Evolutionary conservation across 2,329 filamentous ascomycete species (phyloP).

Genomic region (Monilinia polystroma): DNA sequence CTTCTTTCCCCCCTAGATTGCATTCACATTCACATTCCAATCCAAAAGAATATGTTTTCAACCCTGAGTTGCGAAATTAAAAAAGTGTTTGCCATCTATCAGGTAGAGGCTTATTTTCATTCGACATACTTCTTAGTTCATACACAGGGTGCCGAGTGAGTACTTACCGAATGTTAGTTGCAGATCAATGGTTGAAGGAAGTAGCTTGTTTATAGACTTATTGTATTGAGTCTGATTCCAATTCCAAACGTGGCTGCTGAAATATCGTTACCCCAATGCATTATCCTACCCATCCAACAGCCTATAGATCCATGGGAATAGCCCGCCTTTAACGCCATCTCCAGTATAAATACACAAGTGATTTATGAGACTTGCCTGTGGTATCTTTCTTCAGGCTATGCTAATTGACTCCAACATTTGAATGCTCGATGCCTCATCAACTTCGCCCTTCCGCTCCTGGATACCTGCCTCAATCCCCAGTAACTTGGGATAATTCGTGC

Average conservation of each 20-base stretch:
- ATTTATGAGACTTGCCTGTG: no score
- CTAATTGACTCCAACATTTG: conserved; percentile 32
- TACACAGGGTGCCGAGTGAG: neutral
- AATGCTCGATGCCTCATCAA: conserved; percentile 35
- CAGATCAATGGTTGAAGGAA: neutral
- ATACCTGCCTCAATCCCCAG: conserved; percentile 29
- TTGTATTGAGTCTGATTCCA: neutral
- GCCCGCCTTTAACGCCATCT: neutral
- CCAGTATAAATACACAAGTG: neutral
- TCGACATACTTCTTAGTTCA: no score
- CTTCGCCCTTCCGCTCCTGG: conserved; percentile 22
- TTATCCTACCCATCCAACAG: neutral
- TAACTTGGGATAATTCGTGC: conserved; percentile 30
- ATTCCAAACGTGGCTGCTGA: neutral
- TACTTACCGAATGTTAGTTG: neutral
- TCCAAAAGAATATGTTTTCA: no score
- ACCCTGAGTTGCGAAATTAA: no score
- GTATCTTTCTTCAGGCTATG: conserved; percentile 22
- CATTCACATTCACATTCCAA: no score
- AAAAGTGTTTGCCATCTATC: no score
- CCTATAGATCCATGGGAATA: neutral
- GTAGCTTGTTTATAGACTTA: neutral
- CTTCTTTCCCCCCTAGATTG: no score
- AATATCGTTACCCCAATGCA: neutral
- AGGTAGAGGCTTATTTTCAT: no score